Conservation (phyloP, 179 eudicot genomes). For the Silene vulgaris region DNA sequence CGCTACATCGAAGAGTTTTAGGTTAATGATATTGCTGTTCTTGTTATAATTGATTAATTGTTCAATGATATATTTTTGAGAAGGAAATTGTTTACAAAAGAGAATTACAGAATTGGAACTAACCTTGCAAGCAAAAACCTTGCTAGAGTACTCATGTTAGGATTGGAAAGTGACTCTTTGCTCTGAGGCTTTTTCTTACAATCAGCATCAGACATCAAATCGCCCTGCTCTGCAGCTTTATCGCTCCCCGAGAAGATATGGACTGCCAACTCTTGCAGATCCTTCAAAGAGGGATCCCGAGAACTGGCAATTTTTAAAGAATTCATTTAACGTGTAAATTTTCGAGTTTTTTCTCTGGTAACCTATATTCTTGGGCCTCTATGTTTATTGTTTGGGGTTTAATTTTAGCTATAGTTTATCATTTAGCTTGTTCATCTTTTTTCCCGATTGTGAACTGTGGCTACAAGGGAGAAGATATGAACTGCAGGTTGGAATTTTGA, state of each 20-base stretch:
- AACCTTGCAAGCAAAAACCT: constrained; percentile 83
- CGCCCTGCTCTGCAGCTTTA: constrained; percentile 39
- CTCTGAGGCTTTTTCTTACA: constrained; percentile 49
- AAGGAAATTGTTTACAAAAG: neutral
- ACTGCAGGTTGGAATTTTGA: neutral
- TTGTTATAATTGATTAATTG: neutral
- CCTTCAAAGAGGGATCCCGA: constrained; percentile 64
- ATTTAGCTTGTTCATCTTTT: too few species aligned
- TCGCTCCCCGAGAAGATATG: constrained; percentile 49
- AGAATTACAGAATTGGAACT: constrained; percentile 14
- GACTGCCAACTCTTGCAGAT: constrained; percentile 68
- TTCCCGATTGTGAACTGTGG: neutral
- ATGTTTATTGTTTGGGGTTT: neutral
- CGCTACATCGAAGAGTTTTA: neutral
- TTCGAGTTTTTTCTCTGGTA: too few species aligned
- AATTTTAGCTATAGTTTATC: neutral
- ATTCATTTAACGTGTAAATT: neutral
- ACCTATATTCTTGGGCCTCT: neutral
- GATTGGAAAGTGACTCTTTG: constrained; percentile 55
- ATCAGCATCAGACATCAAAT: constrained; percentile 50
- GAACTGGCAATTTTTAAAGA: constrained; percentile 44
- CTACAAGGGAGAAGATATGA: too few species aligned
- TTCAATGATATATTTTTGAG: neutral
- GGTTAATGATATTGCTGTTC: neutral
- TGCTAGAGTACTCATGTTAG: constrained; percentile 76